A percentile compares a stretch with the other conserved stretches of the same genome.
phyloP scores from a whole-genome alignment of 257 asterid genomes.

The Ajuga chamaepitys region DNA sequence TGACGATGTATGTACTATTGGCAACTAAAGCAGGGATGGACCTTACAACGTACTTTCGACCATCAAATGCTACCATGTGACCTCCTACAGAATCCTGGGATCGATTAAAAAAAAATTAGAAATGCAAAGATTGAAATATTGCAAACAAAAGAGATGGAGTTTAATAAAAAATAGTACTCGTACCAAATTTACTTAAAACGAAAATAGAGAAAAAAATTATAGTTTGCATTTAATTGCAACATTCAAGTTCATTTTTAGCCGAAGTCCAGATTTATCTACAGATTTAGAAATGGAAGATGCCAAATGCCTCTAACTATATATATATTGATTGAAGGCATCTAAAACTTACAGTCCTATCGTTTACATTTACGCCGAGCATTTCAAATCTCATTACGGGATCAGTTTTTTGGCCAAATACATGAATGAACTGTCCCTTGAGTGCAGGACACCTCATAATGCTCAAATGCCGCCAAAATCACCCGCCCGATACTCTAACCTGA shows the following conservation, averaged over 20 bases:
- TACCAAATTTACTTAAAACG: no score
- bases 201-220: no score
- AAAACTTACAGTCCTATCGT: neutral
- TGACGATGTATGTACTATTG: conserved; percentile 54
- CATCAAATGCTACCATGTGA: conserved; percentile 98
- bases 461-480: neutral
- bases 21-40: conserved; percentile 82
- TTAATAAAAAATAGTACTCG: no score
- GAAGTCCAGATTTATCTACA: no score
- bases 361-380: neutral
- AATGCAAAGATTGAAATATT: no score
- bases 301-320: neutral
- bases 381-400: neutral
- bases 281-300: no score
- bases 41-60: conserved; percentile 84
- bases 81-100: conserved; percentile 78
- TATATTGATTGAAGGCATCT: neutral
- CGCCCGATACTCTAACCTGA: neutral
- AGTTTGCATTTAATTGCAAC: no score
- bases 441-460: neutral
- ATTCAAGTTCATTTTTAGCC: no score
- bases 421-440: neutral
- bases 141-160: no score
- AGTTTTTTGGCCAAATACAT: neutral
- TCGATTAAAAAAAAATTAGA: neutral